A percentile compares a stretch with the other conserved stretches of the same genome.
Evolutionary conservation across 345 rosid species (phyloP).

Genomic region (Syzygium aromaticum): DNA sequence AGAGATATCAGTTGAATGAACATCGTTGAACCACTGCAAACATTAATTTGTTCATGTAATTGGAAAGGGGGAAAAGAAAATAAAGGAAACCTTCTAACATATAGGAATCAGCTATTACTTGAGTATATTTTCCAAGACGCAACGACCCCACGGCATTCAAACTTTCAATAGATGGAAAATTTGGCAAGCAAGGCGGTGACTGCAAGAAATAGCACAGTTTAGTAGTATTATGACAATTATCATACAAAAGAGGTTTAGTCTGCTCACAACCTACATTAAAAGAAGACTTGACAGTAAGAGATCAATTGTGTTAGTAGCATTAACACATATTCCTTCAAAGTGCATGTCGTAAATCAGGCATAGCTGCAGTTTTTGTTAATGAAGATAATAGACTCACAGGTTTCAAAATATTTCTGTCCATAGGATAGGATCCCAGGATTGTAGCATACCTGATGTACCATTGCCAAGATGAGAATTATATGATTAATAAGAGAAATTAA

Average conservation of each 20-base stretch:
- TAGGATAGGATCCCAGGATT: slow-evolving; percentile 64
- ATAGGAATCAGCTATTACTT: slow-evolving; percentile 19
- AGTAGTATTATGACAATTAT: neutral
- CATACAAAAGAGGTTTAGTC: neutral
- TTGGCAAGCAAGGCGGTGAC: slow-evolving; percentile 73
- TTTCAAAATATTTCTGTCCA: slow-evolving; percentile 33
- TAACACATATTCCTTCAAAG: neutral
- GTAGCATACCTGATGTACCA: slow-evolving; percentile 60
- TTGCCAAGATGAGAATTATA: neutral
- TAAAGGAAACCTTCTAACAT: neutral
- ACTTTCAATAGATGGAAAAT: slow-evolving; percentile 34
- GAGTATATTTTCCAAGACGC: slow-evolving; percentile 69
- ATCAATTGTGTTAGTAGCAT: neutral
- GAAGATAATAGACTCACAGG: slow-evolving; percentile 34
- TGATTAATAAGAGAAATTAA: neutral
- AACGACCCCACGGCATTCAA: slow-evolving; percentile 40
- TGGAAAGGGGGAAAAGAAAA: slow-evolving; percentile 8
- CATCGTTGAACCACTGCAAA: slow-evolving; percentile 91
- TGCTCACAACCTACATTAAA: neutral
- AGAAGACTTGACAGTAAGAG: neutral
- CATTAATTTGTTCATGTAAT: neutral
- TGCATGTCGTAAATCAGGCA: neutral
- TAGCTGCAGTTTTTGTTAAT: neutral
- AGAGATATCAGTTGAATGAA: slow-evolving; percentile 58
- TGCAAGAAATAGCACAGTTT: slow-evolving; percentile 11